Percentiles rank a stretch among this genome's conserved stretches.
Evolutionary conservation across 2,329 filamentous ascomycete genomes (phyloP).

Genomic region (Lojkania enalia): DNA sequence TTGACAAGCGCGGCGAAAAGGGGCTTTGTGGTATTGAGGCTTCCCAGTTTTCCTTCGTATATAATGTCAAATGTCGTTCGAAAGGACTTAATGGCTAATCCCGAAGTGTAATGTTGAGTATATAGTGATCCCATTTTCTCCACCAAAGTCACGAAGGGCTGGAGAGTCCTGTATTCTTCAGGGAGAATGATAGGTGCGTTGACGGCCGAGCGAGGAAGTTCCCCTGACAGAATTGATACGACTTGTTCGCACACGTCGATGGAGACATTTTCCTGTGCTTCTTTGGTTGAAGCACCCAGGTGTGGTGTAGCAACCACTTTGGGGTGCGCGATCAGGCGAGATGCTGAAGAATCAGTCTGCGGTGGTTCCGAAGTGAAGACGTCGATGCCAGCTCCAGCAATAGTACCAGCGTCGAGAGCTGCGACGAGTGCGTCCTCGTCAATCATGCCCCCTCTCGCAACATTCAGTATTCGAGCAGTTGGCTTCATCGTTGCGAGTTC

Average conservation of each 20-base stretch:
- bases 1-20: constrained; percentile 79
- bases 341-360: constrained; percentile 60
- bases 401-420: constrained; percentile 70
- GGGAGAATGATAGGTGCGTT: constrained; percentile 81
- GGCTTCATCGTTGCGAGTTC: constrained; percentile 74
- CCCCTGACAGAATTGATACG: constrained; percentile 70
- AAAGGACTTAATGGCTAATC: constrained; percentile 43
- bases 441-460: constrained; percentile 78
- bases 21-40: constrained; percentile 73
- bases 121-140: constrained; percentile 81
- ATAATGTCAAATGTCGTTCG: constrained; percentile 74
- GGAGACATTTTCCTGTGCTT: constrained; percentile 83
- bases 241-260: constrained; percentile 83
- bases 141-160: constrained; percentile 74
- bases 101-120: constrained; percentile 69
- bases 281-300: constrained; percentile 76
- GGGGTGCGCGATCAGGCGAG: constrained; percentile 66
- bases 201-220: constrained; percentile 74
- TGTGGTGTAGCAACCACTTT: constrained; percentile 79
- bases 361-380: constrained; percentile 79
- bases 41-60: constrained; percentile 75
- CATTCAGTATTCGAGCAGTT: constrained; percentile 75
- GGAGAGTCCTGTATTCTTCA: constrained; percentile 76
- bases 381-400: constrained; percentile 77
- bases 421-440: constrained; percentile 73